Percentiles rank a stretch among this genome's conserved stretches.
Evolutionary conservation across 306 rosid genomes (phyloP).

Genomic region (Rosa rugosa): DNA sequence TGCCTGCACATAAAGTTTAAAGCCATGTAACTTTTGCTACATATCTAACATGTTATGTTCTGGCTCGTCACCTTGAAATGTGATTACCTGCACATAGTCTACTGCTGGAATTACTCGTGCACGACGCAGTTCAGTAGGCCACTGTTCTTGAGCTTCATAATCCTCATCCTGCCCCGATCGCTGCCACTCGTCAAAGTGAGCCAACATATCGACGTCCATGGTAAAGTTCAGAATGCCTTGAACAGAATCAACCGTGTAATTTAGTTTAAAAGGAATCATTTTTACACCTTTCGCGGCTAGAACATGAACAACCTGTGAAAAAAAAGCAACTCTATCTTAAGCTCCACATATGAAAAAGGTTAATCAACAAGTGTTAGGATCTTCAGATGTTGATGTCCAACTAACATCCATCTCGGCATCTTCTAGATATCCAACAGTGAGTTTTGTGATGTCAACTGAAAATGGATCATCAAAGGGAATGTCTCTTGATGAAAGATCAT

Average conservation of each 20-base stretch:
- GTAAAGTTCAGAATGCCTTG: conserved; percentile 84
- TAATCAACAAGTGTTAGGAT: not conserved
- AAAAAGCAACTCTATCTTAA: not conserved
- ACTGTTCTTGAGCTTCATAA: conserved; percentile 81
- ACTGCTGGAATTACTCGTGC: conserved; percentile 71
- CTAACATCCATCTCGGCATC: conserved; percentile 85
- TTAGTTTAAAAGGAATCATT: conserved; percentile 70
- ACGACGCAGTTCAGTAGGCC: conserved; percentile 68
- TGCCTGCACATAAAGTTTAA: conserved; percentile 42
- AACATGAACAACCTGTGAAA: conserved; percentile 52
- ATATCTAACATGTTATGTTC: not conserved
- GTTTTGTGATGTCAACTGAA: conserved; percentile 55
- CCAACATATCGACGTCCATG: conserved; percentile 86
- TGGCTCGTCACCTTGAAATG: not conserved
- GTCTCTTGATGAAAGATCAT: conserved; percentile 70
- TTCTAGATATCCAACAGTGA: conserved; percentile 76
- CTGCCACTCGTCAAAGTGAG: conserved; percentile 90
- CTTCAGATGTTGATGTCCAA: not conserved
- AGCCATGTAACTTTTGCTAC: not conserved
- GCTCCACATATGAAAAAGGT: not conserved
- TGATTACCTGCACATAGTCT: conserved; percentile 67
- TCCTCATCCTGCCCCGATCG: conserved; percentile 56
- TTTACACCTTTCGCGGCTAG: conserved; percentile 65
- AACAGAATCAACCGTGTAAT: conserved; percentile 68
- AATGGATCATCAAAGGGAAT: conserved; percentile 67